A percentile compares a stretch with the other conserved stretches of the same genome.
phyloP scores from a whole-genome alignment of 2,329 filamentous ascomycete species.

The Ascocoryne sarcoides region DNA sequence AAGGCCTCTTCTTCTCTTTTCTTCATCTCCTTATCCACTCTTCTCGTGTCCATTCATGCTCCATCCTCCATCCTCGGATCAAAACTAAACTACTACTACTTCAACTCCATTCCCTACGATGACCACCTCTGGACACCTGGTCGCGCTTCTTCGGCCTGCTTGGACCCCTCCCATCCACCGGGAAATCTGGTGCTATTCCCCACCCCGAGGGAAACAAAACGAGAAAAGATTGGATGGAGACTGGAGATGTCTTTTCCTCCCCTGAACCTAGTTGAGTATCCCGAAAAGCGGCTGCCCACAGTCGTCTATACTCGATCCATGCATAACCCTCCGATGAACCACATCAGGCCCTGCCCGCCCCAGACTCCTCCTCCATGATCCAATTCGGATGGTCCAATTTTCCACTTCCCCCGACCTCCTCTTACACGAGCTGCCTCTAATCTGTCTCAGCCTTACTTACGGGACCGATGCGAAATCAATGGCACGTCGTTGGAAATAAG shows the following conservation, averaged over 20 bases:
- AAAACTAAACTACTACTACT: too few relatives aligned
- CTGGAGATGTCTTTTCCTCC: background rate
- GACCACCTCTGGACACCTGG: too few relatives aligned
- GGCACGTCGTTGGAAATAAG: too few relatives aligned
- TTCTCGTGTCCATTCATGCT: too few relatives aligned
- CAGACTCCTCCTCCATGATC: conserved; percentile 1
- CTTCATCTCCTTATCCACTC: too few relatives aligned
- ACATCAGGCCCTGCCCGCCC: background rate
- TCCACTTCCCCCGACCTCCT: background rate
- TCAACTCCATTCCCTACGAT: too few relatives aligned
- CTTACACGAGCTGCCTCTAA: conserved; percentile 13
- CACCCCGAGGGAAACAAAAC: too few relatives aligned
- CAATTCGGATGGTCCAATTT: background rate
- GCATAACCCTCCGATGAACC: background rate
- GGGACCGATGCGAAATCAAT: conserved; percentile 1
- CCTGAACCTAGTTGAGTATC: background rate
- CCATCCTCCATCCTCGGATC: too few relatives aligned
- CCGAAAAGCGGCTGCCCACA: background rate
- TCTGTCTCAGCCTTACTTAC: conserved; percentile 20
- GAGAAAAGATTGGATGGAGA: too few relatives aligned
- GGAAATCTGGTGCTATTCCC: background rate
- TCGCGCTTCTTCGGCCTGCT: background rate
- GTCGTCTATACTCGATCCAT: background rate
- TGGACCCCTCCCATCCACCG: background rate
- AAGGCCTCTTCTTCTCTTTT: too few relatives aligned